phyloP scores from a whole-genome alignment of 495 filamentous ascomycete genomes.

The Pyrenula massariospora region DNA sequence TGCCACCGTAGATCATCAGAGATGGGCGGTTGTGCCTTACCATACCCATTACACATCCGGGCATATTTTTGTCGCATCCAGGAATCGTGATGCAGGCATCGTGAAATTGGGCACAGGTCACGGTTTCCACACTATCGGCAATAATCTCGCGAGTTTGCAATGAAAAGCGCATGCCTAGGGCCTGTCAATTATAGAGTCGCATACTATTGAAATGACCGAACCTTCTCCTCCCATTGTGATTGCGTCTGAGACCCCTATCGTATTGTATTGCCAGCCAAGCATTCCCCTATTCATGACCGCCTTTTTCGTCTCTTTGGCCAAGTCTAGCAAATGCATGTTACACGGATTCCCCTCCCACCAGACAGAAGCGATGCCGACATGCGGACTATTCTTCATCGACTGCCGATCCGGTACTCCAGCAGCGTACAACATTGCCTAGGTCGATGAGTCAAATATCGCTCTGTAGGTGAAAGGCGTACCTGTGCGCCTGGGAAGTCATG shows the following conservation, averaged over 20 bases:
- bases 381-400: conserved; percentile 80
- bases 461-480: conserved; percentile 28
- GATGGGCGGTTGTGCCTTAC: conserved; percentile 85
- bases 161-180: conserved; percentile 83
- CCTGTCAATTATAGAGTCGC: conserved; percentile 9
- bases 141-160: conserved; percentile 94
- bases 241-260: conserved; percentile 84
- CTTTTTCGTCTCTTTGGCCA: conserved; percentile 84
- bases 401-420: conserved; percentile 77
- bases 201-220: too few relatives aligned
- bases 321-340: conserved; percentile 65
- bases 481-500: conserved; percentile 94
- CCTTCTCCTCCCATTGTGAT: conserved; percentile 97
- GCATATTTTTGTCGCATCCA: conserved; percentile 99
- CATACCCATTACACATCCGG: conserved; percentile 96
- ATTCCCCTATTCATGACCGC: conserved; percentile 71
- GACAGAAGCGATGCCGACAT: conserved; percentile 80
- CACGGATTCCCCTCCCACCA: conserved; percentile 99
- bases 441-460: neutral
- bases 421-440: conserved; percentile 90
- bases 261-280: conserved; percentile 91
- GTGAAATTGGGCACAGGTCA: conserved; percentile 78
- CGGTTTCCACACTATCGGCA: conserved; percentile 87
- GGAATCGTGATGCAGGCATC: conserved; percentile 93
- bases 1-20: conserved; percentile 94